These are phyloP conservation scores for Termitomyces sp. DNA, from an alignment of 768 basidiomycete species.

Conservation along the genomic window DNA sequence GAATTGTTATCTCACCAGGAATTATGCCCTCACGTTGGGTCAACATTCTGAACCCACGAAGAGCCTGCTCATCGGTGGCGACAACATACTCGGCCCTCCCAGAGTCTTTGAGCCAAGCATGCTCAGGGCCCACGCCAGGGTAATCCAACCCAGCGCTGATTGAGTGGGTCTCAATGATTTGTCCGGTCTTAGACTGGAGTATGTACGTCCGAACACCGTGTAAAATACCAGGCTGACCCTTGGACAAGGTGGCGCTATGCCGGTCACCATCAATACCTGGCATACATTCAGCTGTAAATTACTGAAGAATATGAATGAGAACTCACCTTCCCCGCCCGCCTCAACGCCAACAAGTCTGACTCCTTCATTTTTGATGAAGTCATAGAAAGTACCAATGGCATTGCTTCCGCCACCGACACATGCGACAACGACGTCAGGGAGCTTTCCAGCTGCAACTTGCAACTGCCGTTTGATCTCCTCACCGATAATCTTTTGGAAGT, in stretches of 20 bases:
- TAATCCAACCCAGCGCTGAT: conserved; percentile 96
- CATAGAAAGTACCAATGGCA: conserved; percentile 96
- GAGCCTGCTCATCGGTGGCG: conserved; percentile 91
- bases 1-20: conserved; percentile 54
- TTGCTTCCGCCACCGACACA: conserved; percentile 98
- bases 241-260: conserved; percentile 92
- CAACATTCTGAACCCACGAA: conserved; percentile 87
- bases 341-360: conserved; percentile 93
- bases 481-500: conserved; percentile 92
- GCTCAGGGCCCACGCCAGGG: conserved; percentile 97
- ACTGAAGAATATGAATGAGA: not conserved
- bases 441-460: conserved; percentile 65
- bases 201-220: conserved; percentile 97
- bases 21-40: conserved; percentile 97
- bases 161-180: conserved; percentile 96
- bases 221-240: conserved; percentile 89
- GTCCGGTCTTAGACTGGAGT: conserved; percentile 82
- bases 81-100: conserved; percentile 90
- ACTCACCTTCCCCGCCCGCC: conserved; percentile 90
- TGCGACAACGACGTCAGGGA: conserved; percentile 92
- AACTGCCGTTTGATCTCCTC: conserved; percentile 92
- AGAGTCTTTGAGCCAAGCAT: conserved; percentile 95
- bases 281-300: not conserved
- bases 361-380: conserved; percentile 86
- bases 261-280: conserved; percentile 76